Conservation (phyloP, 192 early-diverging fungal genomes). For the Coemansia sp. region DNA sequence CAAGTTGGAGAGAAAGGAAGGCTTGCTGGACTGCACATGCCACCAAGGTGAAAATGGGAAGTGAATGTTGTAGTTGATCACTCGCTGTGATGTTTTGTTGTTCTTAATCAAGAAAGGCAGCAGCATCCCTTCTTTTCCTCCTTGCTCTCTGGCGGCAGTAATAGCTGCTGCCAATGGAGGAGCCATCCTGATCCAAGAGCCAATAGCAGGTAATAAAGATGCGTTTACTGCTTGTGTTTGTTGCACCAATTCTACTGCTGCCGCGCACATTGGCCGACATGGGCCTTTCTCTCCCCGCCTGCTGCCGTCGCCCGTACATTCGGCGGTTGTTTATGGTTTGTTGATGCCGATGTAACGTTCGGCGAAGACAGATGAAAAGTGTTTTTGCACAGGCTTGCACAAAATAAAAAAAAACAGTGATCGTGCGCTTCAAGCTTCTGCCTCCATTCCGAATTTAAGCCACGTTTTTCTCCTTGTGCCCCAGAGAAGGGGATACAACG, state of each 20-base stretch:
- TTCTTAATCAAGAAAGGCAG: too few species aligned
- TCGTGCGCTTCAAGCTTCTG: not conserved
- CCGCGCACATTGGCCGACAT: not conserved
- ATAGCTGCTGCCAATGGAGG: too few species aligned
- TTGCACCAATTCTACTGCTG: slow-evolving; percentile 2
- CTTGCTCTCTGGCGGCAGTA: too few species aligned
- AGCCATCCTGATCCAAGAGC: too few species aligned
- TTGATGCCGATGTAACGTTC: not conserved
- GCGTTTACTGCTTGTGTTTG: slow-evolving; percentile 2
- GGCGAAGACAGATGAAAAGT: not conserved
- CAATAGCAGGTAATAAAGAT: not conserved
- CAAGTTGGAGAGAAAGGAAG: too few species aligned
- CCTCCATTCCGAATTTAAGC: slow-evolving; percentile 10
- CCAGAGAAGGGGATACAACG: too few species aligned
- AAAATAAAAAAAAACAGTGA: not conserved
- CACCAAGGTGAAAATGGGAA: too few species aligned
- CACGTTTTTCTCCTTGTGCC: slow-evolving; percentile 16
- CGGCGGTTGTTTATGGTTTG: not conserved
- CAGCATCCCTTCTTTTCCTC: too few species aligned
- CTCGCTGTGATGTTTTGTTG: too few species aligned
- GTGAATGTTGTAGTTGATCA: too few species aligned
- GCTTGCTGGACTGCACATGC: too few species aligned
- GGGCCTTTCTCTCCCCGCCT: not conserved
- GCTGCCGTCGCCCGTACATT: too few species aligned
- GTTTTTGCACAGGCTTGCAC: not conserved